These are phyloP conservation scores for Pseudocercospora cruenta DNA, from an alignment of 2,329 filamentous ascomycete species.

Conservation along the genomic window DNA sequence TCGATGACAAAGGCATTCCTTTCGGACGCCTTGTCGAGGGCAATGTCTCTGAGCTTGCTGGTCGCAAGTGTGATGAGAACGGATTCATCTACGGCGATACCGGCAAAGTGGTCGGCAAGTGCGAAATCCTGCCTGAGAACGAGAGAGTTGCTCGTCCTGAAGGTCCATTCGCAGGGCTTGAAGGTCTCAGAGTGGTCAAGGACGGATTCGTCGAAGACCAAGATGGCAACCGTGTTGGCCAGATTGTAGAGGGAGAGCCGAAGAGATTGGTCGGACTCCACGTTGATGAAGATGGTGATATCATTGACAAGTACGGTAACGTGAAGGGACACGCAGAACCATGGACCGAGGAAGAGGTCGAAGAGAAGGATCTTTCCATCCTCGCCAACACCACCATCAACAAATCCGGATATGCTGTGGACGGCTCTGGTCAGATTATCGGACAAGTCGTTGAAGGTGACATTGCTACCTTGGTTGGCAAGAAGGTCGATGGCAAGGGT, in stretches of 20 bases:
- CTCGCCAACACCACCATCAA: constrained; percentile 66
- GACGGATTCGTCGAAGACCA: constrained; percentile 75
- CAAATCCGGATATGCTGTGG: constrained; percentile 65
- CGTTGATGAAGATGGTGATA: constrained; percentile 82
- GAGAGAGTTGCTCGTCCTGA: constrained; percentile 61
- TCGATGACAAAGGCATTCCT: constrained; percentile 56
- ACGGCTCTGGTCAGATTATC: constrained; percentile 61
- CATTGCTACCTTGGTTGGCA: constrained; percentile 58
- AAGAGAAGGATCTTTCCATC: constrained; percentile 59
- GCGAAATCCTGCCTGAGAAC: constrained; percentile 61
- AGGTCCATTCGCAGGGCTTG: constrained; percentile 69
- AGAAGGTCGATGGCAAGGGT: constrained; percentile 65
- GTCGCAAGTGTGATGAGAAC: constrained; percentile 59
- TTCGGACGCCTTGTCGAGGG: constrained; percentile 61
- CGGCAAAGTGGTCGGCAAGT: constrained; percentile 60
- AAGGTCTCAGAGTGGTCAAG: constrained; percentile 67
- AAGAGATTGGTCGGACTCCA: constrained; percentile 72
- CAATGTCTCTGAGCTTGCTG: constrained; percentile 59
- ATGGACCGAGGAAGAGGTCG: constrained; percentile 54
- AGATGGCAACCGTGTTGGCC: constrained; percentile 76
- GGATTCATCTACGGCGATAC: constrained; percentile 61
- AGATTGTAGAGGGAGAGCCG: constrained; percentile 69
- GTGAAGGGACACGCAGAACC: constrained; percentile 64
- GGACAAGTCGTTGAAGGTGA: constrained; percentile 63
- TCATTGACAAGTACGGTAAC: constrained; percentile 73